Base-by-base conservation (phyloP, 768 basidiomycete genomes). In the Collybia mongolica region DNA sequence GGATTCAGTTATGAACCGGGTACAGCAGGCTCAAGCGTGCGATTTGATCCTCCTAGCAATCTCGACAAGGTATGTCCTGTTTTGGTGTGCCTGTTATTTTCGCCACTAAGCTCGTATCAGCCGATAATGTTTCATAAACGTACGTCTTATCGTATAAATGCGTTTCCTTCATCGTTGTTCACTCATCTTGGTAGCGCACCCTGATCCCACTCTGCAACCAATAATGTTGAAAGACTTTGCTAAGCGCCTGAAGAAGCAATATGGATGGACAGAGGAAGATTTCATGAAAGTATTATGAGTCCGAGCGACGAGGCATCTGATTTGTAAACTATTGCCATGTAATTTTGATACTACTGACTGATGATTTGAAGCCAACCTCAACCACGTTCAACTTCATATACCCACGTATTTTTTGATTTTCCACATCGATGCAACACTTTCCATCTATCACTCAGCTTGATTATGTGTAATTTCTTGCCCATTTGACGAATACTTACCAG, bases 21-120 rank as follows among this genome's bases (percentile, higher is more conserved):
- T 52, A 88, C 88, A 2, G 88, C 89, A 17, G 90, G 90, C 2
- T 90, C 88, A 8, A 88, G 87, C 63, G 90, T 92, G 29, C 79
- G 88, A 32, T 92, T 92, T 60, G 83, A 88, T 64, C 89, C 89
- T 42, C 90, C 87, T 15, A 71, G 83, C 57, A 59, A 61, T 40
- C 65, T 69, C 23, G 75, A 75, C 54, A 59, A 59, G 54, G 74
- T 74, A 44, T 39, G 72, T 59, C n/a, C 17, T 44, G 32, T 3
- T n/a, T 17, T 28, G 29, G 15, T 6, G 7, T 9, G 12, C 20
- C n/a, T n/a, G 5, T 20, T 26, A 17, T 6, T 14, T 36, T 32
- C 23, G 23, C 22, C 40, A 23, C 41, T 12, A 7, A 29, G 35
- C 23, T 39, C 18, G 51, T 51, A 45, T 1, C 47, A 88, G 83